Base-by-base conservation (phyloP, 441 rosid genomes). In the Syzygium syzygioides region DNA sequence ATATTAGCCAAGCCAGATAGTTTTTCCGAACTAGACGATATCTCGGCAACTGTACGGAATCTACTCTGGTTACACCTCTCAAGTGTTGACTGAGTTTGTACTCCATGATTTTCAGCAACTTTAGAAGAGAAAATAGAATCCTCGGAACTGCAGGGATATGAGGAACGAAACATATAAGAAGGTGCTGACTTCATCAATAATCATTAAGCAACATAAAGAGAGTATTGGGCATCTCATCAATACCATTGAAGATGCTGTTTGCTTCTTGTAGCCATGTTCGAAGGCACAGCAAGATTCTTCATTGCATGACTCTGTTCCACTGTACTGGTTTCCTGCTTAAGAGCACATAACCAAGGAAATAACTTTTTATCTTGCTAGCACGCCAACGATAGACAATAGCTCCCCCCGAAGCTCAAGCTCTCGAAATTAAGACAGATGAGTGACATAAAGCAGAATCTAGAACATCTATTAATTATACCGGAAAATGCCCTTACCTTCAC, bases 31-130 rank as follows among this genome's bases (percentile, higher is more conserved):
- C 92, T 93, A 37, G 93, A 92, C 79, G 99, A 95, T 93, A 98
- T 97, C 92, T 97, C 96, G 85, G 97, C 92, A 90, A 97, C 99
- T 90, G 95, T 94, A 80, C 97, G 96, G 87, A 97, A 96, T 89
- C 90, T 92, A 91, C 93, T 92, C 92, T 93, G 95, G 86, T 92
- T 94, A 90, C 96, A 95, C 68, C 91, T 94, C 92, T 94, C 94
- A 91, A 89, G 86, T 80, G 94, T 92, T 92, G 89, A 94, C 60
- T 59, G 86, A 91, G 93, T 89, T 88, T 91, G 91, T 85, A 85
- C 66, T 53, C 87, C 92, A 86, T 87, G 87, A 88, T 93, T 94
- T 88, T 90, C 90, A 32, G 93, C 90, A 91, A 87, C 92, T 89
- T 93, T 89, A 89, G 91, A 90, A 87, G 93, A 89, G 90, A 92